Base-by-base conservation (phyloP, 495 filamentous ascomycete genomes). In the Hypoxylon perforatum region DNA sequence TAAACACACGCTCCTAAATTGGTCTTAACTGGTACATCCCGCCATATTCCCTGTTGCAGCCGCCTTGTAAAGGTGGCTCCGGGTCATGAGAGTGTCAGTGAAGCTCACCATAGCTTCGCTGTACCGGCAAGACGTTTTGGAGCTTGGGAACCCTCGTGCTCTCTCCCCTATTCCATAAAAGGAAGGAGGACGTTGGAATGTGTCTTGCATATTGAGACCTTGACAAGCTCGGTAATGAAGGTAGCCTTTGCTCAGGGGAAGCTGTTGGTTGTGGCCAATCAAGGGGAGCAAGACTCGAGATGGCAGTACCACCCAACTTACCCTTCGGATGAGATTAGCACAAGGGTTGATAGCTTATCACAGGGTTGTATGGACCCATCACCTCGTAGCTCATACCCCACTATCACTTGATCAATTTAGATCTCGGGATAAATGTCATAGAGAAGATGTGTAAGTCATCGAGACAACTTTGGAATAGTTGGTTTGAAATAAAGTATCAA, bases 111-210 rank as follows among this genome's bases (percentile, higher is more conserved):
- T 49, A 55, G 57, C 60, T 67, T 65, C 45, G 33, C 55, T 42
- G 35, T 18, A 57, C 48, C 41, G 61, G 50, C 36, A 59, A 46
- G 53, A 33, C 47, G 21, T 35, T 51, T 47, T 58, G 52, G 47
- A 57, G 46, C 42, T 54, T 52, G 44, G 50, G 38, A 50, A 54
- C 63, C 61, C 66, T 70, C 61, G 69, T 68, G 69, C 36, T 53
- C 57, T 42, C 46, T 46, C 41, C 63, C 63, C 65, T 70, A 73
- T 53, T 66, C 72, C 72, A 30, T 66, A 68, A 54, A 35, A 3
- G 70, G 72, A 75, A 75, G 72, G 72, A 73, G 61, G 30, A 35
- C 63, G 65, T 70, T 63, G 63, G 59, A 55, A 60, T 58, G 60
- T 70, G 67, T 73, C 72, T 73, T 63, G 46, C 52, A 68, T 61